Conservation (phyloP, 192 early-diverging fungal species). For the Funneliformis geosporum region DNA sequence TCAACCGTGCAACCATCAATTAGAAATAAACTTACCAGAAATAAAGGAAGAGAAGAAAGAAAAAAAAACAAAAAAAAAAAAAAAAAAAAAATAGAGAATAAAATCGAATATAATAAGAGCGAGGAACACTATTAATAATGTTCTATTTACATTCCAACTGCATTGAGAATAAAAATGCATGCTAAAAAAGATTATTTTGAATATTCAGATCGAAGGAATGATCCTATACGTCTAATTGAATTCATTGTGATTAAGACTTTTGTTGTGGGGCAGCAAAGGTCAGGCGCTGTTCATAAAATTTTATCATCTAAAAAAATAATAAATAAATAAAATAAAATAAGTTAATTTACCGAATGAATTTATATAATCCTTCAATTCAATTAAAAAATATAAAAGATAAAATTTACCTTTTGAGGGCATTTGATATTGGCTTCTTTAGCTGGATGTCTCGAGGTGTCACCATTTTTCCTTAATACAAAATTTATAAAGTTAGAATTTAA, state of each 20-base stretch:
- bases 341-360: not conserved
- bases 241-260: not conserved
- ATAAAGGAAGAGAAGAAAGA: not conserved
- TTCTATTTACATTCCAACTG: conserved; percentile 18
- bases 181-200: not conserved
- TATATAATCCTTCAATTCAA: not conserved
- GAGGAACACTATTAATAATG: not conserved
- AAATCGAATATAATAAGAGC: not conserved
- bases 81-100: not conserved
- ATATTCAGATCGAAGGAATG: not conserved
- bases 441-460: conserved; percentile 28
- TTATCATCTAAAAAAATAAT: conserved; percentile 28
- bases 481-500: not conserved
- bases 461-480: conserved; percentile 21
- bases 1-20: not conserved
- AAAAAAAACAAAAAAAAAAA: not conserved
- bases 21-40: not conserved
- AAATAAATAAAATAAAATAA: not conserved
- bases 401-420: conserved; percentile 30
- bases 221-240: not conserved
- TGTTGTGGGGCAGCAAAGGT: conserved; percentile 26
- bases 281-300: conserved; percentile 34
- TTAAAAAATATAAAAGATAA: too few species aligned
- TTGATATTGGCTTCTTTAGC: conserved; percentile 27
- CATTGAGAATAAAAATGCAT: not conserved